These are phyloP conservation scores for Salix caprea DNA, from an alignment of 345 rosid genomes.

Conservation along the genomic window DNA sequence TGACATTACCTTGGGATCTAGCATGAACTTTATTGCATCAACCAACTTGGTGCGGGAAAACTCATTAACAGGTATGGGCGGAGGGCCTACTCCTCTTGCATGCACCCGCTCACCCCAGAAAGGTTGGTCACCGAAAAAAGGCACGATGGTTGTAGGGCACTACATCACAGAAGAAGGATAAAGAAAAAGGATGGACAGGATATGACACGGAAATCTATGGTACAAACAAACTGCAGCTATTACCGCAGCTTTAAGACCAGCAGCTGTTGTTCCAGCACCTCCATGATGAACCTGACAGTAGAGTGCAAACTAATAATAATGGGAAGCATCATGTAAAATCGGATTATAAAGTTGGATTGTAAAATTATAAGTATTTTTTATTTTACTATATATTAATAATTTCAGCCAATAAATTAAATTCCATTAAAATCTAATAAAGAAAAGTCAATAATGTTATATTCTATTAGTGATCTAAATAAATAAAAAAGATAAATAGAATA, in stretches of 20 bases:
- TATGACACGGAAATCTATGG: background rate
- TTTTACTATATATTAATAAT: too few species aligned
- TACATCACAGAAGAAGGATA: constrained; percentile 20
- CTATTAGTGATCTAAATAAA: too few species aligned
- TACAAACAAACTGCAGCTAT: constrained; percentile 1
- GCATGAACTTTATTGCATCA: constrained; percentile 67
- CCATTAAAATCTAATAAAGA: too few species aligned
- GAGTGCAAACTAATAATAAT: constrained; percentile 2
- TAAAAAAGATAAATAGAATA: too few species aligned
- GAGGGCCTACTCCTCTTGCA: constrained; percentile 90
- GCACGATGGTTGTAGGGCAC: constrained; percentile 97
- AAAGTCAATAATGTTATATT: too few species aligned
- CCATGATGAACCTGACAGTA: constrained; percentile 94
- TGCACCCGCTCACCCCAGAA: constrained; percentile 96
- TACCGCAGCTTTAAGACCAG: constrained; percentile 96
- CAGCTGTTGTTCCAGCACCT: constrained; percentile 99
- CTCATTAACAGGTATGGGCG: constrained; percentile 87
- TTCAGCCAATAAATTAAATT: too few species aligned
- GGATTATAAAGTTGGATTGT: too few species aligned
- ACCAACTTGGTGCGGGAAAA: constrained; percentile 70
- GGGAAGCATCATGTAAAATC: too few species aligned
- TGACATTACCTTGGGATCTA: constrained; percentile 49
- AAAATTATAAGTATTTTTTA: too few species aligned
- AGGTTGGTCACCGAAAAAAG: constrained; percentile 97
- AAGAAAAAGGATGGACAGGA: background rate